phyloP scores from a whole-genome alignment of 1,284 basidiomycete genomes.

The Heterobasidion annosum region DNA sequence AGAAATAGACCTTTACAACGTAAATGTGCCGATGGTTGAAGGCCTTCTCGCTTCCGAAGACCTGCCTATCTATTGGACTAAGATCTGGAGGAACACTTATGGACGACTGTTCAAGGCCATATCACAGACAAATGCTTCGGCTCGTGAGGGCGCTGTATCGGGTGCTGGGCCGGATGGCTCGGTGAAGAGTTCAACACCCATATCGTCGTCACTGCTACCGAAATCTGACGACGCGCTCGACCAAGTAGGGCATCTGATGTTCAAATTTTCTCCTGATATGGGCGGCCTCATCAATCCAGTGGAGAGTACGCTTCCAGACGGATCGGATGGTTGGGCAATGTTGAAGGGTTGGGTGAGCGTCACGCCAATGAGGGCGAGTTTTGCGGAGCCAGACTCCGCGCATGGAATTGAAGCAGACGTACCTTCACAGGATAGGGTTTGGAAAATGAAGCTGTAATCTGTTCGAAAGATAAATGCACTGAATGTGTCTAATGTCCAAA shows the following conservation, averaged over 20 bases:
- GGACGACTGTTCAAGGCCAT: conserved; percentile 61
- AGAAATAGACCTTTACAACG: conserved; percentile 72
- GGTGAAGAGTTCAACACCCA: background rate
- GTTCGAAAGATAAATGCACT: background rate
- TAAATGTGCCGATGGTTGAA: conserved; percentile 74
- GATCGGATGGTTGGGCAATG: conserved; percentile 79
- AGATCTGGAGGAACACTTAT: conserved; percentile 72
- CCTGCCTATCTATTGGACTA: conserved; percentile 64
- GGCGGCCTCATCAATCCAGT: conserved; percentile 57
- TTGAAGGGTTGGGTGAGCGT: conserved; percentile 60
- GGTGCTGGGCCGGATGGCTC: conserved; percentile 37
- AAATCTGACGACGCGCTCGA: conserved; percentile 9
- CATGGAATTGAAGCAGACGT: conserved; percentile 14
- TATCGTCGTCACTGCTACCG: background rate
- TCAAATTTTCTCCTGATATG: conserved; percentile 81
- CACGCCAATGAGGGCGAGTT: conserved; percentile 65
- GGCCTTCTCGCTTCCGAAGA: conserved; percentile 45
- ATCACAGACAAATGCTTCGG: conserved; percentile 12
- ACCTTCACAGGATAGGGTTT: conserved; percentile 30
- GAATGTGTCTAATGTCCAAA: background rate
- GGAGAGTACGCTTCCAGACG: conserved; percentile 50
- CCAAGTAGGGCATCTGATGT: conserved; percentile 41
- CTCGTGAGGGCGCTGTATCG: conserved; percentile 14
- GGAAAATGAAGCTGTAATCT: conserved; percentile 44
- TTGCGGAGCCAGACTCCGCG: conserved; percentile 46